Percentiles rank a stretch among this genome's conserved stretches.
Conservation (phyloP, 2,329 filamentous ascomycete species). For the Trichoderma sp. region DNA sequence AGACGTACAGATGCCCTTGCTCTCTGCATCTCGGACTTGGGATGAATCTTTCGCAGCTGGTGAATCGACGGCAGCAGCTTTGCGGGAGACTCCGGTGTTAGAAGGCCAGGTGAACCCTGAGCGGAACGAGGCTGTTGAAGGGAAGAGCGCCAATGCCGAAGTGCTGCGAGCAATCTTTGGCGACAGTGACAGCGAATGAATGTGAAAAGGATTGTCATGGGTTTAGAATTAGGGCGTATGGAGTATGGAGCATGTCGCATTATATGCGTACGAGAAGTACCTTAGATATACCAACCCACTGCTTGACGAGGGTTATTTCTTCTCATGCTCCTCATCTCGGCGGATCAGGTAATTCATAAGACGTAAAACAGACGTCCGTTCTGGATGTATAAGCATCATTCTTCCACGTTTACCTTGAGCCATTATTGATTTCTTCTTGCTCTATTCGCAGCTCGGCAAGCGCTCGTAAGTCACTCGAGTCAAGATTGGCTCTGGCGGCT, state of each 20-base stretch:
- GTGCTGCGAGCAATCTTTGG: conserved; percentile 95
- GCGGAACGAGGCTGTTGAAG: conserved; percentile 68
- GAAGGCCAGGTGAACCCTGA: conserved; percentile 63
- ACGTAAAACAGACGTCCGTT: conserved; percentile 1
- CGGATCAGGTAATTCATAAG: neutral
- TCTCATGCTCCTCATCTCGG: neutral
- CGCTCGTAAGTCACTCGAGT: conserved; percentile 1
- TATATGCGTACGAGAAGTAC: neutral
- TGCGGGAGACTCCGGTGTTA: neutral
- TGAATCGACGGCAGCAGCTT: neutral
- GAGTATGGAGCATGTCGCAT: neutral
- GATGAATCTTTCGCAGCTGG: neutral
- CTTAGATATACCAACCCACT: neutral
- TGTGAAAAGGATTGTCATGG: conserved; percentile 24
- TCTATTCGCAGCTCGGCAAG: conserved; percentile 4
- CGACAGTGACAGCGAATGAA: conserved; percentile 70
- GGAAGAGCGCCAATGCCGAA: conserved; percentile 71
- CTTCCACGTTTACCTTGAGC: neutral
- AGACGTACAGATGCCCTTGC: conserved; percentile 9
- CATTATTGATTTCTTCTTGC: neutral
- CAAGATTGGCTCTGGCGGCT: conserved; percentile 23
- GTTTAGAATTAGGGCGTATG: neutral
- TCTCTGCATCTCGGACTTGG: neutral
- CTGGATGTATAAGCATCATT: neutral
- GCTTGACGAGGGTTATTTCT: neutral